Evolutionary conservation across 345 rosid species (phyloP).

Genomic region (Physaria fendleri): DNA sequence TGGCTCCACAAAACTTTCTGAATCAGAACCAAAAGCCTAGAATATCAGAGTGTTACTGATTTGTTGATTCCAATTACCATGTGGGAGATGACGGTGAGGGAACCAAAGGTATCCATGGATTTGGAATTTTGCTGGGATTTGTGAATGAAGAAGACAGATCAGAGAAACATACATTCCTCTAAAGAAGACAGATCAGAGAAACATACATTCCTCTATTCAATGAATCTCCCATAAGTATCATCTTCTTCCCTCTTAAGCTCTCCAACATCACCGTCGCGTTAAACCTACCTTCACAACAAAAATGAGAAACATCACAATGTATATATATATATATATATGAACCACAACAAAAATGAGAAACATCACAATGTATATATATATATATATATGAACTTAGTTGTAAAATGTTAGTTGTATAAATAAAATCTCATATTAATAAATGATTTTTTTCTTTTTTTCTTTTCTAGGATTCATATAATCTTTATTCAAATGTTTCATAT

Average conservation of each 20-base stretch:
- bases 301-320: too few relatives aligned
- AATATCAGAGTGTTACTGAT: background rate
- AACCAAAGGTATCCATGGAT: conserved; percentile 71
- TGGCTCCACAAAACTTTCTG: too few relatives aligned
- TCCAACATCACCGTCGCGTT: conserved; percentile 81
- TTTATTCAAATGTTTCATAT: too few relatives aligned
- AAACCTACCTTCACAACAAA: too few relatives aligned
- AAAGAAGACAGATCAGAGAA: conserved; percentile 79
- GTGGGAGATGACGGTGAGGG: conserved; percentile 67
- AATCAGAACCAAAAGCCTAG: background rate
- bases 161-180: conserved; percentile 77
- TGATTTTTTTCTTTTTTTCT: too few relatives aligned
- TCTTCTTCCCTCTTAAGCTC: conserved; percentile 70
- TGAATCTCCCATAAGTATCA: conserved; percentile 90
- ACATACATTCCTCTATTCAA: conserved; percentile 85
- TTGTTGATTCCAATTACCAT: conserved; percentile 38
- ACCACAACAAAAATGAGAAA: too few relatives aligned
- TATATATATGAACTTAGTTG: too few relatives aligned
- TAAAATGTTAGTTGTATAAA: too few relatives aligned
- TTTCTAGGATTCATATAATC: too few relatives aligned
- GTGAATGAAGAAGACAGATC: conserved; percentile 77
- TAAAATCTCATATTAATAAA: too few relatives aligned
- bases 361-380: too few relatives aligned
- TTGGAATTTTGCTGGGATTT: conserved; percentile 58
- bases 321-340: too few relatives aligned